Base-by-base conservation (phyloP, 768 basidiomycete genomes). In the Phaeotremella fagi region DNA sequence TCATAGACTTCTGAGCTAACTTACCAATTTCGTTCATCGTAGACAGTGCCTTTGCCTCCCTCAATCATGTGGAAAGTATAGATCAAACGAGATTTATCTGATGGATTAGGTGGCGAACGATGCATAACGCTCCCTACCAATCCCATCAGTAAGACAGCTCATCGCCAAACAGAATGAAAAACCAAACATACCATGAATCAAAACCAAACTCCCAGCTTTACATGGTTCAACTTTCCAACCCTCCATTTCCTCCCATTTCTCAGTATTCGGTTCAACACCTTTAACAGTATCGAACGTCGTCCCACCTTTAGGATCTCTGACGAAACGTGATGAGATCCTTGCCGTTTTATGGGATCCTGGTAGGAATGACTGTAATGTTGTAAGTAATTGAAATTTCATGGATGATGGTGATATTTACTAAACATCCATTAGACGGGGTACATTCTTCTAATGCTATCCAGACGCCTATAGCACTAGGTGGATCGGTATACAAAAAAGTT, bases 381-480 rank as follows among this genome's bases (percentile, higher is more conserved):
- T 4, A 24, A 43, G 23, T 35, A 23, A 16, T 29, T 48, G 20
- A 1, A 41, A 20, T 41, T 42, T 33, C 16, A 33, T 33, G 31
- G 16, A 33, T 33, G 31, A 7, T 7, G 16, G 2, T 23, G 15
- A 16, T n/a, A 62, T 65, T 42, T 28, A 72, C 70, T 15, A 75
- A 48, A 55, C 73, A 74, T 11, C 75, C 75, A 46, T 75, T 75
- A 9, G 54, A 28, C 20, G 66, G 54, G 4, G 90, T 91, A 73
- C 91, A 95, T 54, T 82, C 80, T 72, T 98, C 94, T 31, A 99
- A 77, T 0, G 94, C 88, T 53, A 98, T 87, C 95, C 95, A 99
- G 71, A 92, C 89, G 1, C 95, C 95, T 20, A 98, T 81, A 0
- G 95, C 95, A 7, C 83, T 84, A 0, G 88, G 88, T 11, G 95